Base-by-base conservation (phyloP, 148 eudicot genomes). In the Rhododendron williamsianum region DNA sequence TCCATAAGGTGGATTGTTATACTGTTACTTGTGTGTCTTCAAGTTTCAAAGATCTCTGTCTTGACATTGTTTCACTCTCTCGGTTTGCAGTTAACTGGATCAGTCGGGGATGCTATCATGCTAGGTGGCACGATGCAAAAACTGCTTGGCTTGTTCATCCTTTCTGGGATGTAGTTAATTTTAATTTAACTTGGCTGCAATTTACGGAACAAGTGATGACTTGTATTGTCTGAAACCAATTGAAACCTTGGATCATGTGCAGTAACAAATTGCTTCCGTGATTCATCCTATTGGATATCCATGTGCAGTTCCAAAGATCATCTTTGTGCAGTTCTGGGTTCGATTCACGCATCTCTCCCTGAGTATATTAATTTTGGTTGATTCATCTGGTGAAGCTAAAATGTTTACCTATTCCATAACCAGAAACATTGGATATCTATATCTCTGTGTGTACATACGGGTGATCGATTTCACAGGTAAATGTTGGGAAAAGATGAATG, bases 1-100 rank as follows among this genome's bases (percentile, higher is more conserved):
- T 25, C 76, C 19, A 1, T 30, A 27, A 7, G 6, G 18, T 27
- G 76, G 76, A 72, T 30, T 30, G 38, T 72, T 72, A 30, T 35
- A 74, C 43, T 7, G 23, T 19, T 36, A 7, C 11, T 35, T 19
- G 8, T 41, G 25, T 5, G 45, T 19, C n/a, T 18, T 78, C 16
- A n/a, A 36, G 15, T 16, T 43, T 78, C 80, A 10, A 49, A 82
- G 19, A 63, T 82, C 36, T 65, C 46, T 43, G 45, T 43, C 13
- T 82, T 65, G 21, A 82, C 54, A 3, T 13, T 41, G 38, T 51
- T 38, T 58, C 21, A 1, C 48, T 67, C 5, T 71, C 30, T 23
- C 52, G 12, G 81, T 54, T 45, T 43, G 63, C 85, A 86, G 88
- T 60, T 86, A 60, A 76, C 38, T 23, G 58, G 76, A 58, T 76